Conservation (phyloP, 768 basidiomycete species). For the Pleurotus sapidus region DNA sequence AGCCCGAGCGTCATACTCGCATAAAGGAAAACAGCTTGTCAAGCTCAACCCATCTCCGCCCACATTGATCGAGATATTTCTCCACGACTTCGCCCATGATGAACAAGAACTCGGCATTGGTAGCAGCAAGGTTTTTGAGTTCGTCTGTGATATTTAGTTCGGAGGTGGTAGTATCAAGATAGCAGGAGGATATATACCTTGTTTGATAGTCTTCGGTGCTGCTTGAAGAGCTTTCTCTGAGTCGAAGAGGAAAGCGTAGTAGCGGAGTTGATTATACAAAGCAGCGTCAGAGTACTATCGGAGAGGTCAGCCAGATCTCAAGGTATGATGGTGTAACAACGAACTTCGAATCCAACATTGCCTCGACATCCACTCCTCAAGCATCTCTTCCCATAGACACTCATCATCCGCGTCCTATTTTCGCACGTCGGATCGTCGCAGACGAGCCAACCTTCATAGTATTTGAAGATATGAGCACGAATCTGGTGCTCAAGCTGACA, state of each 20-base stretch:
- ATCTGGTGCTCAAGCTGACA: conserved; percentile 88
- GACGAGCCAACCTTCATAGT: conserved; percentile 87
- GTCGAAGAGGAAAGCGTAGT: conserved; percentile 79
- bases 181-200: not conserved
- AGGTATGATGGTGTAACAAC: conserved; percentile 15
- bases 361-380: conserved; percentile 68
- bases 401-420: conserved; percentile 87
- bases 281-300: conserved; percentile 77
- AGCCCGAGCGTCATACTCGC: conserved; percentile 38
- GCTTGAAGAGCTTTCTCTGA: conserved; percentile 54
- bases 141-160: conserved; percentile 42
- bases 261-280: conserved; percentile 89
- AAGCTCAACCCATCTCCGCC: conserved; percentile 88
- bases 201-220: not conserved
- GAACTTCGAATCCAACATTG: conserved; percentile 71
- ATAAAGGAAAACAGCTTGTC: conserved; percentile 78
- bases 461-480: conserved; percentile 68
- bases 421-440: conserved; percentile 88
- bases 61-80: conserved; percentile 84
- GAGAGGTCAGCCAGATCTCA: not conserved
- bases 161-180: not conserved
- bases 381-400: conserved; percentile 86
- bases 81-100: conserved; percentile 58
- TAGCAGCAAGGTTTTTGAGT: conserved; percentile 42
- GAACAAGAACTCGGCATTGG: conserved; percentile 50